These are phyloP conservation scores for Citrullus amarus DNA, from an alignment of 306 rosid species.

Conservation along the genomic window DNA sequence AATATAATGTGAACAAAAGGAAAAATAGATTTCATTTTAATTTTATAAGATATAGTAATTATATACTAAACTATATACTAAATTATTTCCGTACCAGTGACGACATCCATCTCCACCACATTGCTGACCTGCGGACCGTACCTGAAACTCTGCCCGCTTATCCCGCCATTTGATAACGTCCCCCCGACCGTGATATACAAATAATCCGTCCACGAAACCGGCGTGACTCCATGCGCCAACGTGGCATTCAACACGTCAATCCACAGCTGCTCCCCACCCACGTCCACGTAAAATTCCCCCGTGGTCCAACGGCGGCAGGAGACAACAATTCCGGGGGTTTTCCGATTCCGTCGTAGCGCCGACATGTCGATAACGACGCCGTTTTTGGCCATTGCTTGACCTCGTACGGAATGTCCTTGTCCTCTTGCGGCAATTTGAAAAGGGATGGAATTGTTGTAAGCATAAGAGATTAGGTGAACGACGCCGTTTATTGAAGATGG, in stretches of 20 bases:
- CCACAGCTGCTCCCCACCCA: conserved; percentile 77
- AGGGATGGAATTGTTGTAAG: conserved; percentile 19
- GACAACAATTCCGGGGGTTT: conserved; percentile 21
- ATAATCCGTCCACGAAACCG: conserved; percentile 80
- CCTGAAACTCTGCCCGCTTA: conserved; percentile 67
- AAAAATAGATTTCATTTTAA: background rate
- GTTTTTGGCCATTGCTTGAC: conserved; percentile 48
- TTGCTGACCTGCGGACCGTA: conserved; percentile 77
- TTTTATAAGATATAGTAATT: too few species aligned
- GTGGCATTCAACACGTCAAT: conserved; percentile 52
- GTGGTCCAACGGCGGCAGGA: background rate
- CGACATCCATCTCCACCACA: conserved; percentile 59
- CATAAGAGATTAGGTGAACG: conserved; percentile 21
- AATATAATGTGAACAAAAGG: conserved; percentile 1
- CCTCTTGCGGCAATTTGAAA: conserved; percentile 54
- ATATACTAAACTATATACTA: too few species aligned
- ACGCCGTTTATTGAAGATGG: conserved; percentile 44
- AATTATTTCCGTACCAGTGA: conserved; percentile 38
- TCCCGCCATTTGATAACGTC: conserved; percentile 80
- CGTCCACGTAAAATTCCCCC: conserved; percentile 41
- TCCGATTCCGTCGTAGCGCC: conserved; percentile 8
- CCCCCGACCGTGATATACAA: conserved; percentile 68
- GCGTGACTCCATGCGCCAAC: conserved; percentile 42
- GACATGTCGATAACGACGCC: conserved; percentile 81
- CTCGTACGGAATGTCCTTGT: conserved; percentile 61